These are phyloP conservation scores for Setaria viridis DNA, from an alignment of 202 grass and related monocot species.

Conservation along the genomic window DNA sequence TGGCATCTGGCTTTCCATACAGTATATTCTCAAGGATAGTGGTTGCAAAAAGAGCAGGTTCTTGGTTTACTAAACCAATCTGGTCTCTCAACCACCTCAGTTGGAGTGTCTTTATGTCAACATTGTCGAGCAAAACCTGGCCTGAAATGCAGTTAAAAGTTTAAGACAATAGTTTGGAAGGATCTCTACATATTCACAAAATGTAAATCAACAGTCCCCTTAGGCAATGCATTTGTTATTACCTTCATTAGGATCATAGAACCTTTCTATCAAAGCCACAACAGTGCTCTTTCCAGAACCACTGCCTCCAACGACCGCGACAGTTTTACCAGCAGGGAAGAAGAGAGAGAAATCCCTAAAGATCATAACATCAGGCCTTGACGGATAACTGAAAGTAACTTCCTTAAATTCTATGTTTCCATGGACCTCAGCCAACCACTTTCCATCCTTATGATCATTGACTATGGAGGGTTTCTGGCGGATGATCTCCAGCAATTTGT, in stretches of 20 bases:
- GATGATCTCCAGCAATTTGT: slow-evolving; percentile 93
- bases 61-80: slow-evolving; percentile 98
- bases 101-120: slow-evolving; percentile 96
- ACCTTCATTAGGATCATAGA: slow-evolving; percentile 99
- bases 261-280: slow-evolving; percentile 96
- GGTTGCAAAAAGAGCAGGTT: slow-evolving; percentile 97
- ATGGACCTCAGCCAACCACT: slow-evolving; percentile 85
- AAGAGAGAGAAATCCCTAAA: slow-evolving; percentile 97
- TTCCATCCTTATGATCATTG: slow-evolving; percentile 78
- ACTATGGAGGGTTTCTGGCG: slow-evolving; percentile 91
- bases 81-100: slow-evolving; percentile 97
- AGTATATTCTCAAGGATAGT: slow-evolving; percentile 97
- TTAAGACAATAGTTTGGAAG: slow-evolving; percentile 24
- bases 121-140: slow-evolving; percentile 95
- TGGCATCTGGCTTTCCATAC: slow-evolving; percentile 92
- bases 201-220: neutral
- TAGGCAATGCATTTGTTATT: slow-evolving; percentile 38
- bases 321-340: slow-evolving; percentile 93
- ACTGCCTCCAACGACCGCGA: slow-evolving; percentile 94
- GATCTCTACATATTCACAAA: neutral
- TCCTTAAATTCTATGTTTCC: slow-evolving; percentile 99
- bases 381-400: slow-evolving; percentile 96
- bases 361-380: slow-evolving; percentile 93
- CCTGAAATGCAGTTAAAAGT: slow-evolving; percentile 56
- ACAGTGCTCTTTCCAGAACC: slow-evolving; percentile 98